Evolutionary conservation across 1,139 yeast species (phyloP).

Genomic region (Lodderomyces elongisporus): DNA sequence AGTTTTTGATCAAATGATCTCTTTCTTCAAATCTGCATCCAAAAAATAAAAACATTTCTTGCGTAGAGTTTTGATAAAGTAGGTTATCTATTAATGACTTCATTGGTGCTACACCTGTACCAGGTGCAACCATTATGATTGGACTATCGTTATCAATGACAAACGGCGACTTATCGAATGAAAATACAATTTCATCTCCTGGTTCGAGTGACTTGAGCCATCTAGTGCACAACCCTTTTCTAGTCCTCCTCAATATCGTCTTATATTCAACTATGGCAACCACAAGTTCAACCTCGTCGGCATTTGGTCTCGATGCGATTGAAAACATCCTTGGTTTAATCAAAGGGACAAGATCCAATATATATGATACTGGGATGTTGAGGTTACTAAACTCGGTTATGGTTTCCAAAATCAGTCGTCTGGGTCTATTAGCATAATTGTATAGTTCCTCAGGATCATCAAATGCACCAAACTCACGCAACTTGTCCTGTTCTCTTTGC

Average conservation of each 20-base stretch:
- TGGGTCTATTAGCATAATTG: conserved; percentile 86
- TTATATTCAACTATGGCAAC: conserved; percentile 84
- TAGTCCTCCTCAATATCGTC: conserved; percentile 68
- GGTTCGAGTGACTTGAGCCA: conserved; percentile 54
- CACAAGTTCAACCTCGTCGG: conserved; percentile 52
- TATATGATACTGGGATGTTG: conserved; percentile 64
- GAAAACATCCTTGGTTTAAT: conserved; percentile 81
- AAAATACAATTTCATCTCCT: conserved; percentile 51
- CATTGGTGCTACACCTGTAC: conserved; percentile 93
- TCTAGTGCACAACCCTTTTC: conserved; percentile 80
- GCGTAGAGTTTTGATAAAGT: conserved; percentile 13
- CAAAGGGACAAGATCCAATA: conserved; percentile 72
- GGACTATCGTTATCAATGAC: conserved; percentile 49
- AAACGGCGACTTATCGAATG: conserved; percentile 49
- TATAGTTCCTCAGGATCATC: conserved; percentile 76
- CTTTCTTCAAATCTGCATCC: conserved; percentile 69
- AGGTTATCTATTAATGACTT: conserved; percentile 51
- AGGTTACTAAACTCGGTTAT: conserved; percentile 72
- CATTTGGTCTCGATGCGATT: conserved; percentile 58
- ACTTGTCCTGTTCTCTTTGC: conserved; percentile 63
- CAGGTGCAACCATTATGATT: conserved; percentile 74
- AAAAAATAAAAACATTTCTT: conserved; percentile 51
- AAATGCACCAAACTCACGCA: conserved; percentile 68
- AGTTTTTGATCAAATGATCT: conserved; percentile 62
- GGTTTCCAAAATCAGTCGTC: conserved; percentile 82